These are phyloP conservation scores for Taiozyma onychis DNA, from an alignment of 1,139 yeast genomes.

Conservation along the genomic window DNA sequence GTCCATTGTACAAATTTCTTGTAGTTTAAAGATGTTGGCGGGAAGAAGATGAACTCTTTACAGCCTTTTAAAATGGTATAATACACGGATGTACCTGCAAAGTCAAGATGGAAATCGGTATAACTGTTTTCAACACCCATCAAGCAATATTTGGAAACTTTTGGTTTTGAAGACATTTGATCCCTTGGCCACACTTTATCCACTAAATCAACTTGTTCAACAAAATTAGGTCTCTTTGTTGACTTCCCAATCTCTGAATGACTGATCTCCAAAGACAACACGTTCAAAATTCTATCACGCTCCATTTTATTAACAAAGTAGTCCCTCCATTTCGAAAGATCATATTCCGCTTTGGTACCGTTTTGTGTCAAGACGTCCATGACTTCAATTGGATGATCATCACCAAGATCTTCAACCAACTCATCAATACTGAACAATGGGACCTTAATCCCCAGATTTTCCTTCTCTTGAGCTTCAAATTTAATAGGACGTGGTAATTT, in stretches of 20 bases:
- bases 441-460: conserved; percentile 36
- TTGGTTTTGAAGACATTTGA: conserved; percentile 39
- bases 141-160: conserved; percentile 76
- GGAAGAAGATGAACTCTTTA: conserved; percentile 71
- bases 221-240: conserved; percentile 61
- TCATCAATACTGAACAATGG: conserved; percentile 50
- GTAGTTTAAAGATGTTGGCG: conserved; percentile 65
- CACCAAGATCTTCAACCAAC: conserved; percentile 58
- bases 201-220: conserved; percentile 64
- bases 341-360: conserved; percentile 50
- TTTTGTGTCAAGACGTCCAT: conserved; percentile 89
- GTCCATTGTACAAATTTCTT: conserved; percentile 70
- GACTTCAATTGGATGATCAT: conserved; percentile 63
- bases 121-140: conserved; percentile 81
- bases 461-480: conserved; percentile 27
- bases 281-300: conserved; percentile 70
- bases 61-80: conserved; percentile 73
- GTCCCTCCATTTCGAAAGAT: conserved; percentile 66
- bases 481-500: conserved; percentile 34
- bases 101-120: conserved; percentile 89
- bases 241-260: conserved; percentile 44
- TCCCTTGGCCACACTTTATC: conserved; percentile 52
- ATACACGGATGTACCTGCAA: conserved; percentile 90
- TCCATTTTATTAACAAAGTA: conserved; percentile 45
- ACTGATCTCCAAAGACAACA: conserved; percentile 75